Conservation (phyloP, 176 grass and related monocot species). For the Thalia dealbata region DNA sequence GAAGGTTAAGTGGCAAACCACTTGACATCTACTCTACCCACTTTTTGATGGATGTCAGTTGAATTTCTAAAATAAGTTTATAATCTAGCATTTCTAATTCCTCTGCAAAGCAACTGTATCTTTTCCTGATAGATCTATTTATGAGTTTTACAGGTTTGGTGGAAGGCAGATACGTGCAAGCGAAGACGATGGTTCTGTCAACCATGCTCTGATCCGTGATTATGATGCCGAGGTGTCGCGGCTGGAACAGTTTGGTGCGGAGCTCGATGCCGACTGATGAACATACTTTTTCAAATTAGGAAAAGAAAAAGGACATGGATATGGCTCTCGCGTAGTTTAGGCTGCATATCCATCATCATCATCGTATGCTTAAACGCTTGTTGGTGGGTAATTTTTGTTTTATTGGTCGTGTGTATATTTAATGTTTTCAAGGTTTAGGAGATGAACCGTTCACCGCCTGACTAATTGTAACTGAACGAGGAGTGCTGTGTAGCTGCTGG, state of each 20-base stretch:
- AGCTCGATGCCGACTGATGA: slow-evolving; percentile 50
- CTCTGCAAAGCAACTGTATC: background rate
- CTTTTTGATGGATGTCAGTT: too few relatives aligned
- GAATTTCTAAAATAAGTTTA: too few relatives aligned
- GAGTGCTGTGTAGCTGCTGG: too few relatives aligned
- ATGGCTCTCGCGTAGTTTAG: background rate
- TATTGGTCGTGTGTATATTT: background rate
- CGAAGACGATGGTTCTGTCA: slow-evolving; percentile 70
- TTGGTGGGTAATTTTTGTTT: background rate
- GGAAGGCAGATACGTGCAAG: slow-evolving; percentile 62
- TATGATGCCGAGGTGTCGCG: slow-evolving; percentile 69
- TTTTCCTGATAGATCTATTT: slow-evolving; percentile 3
- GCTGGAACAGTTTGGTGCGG: slow-evolving; percentile 71
- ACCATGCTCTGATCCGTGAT: slow-evolving; percentile 76
- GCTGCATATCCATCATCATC: background rate
- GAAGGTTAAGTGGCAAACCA: too few relatives aligned
- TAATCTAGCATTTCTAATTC: background rate
- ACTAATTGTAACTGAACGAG: background rate
- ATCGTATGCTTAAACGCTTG: background rate
- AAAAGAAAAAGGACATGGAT: background rate
- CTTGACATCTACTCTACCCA: too few relatives aligned
- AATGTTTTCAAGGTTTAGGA: background rate
- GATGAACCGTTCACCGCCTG: background rate
- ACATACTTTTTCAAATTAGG: background rate
- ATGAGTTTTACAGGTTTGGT: slow-evolving; percentile 56